Evolutionary conservation across 768 basidiomycete genomes (phyloP).

Genomic region (Mycena latifolia): DNA sequence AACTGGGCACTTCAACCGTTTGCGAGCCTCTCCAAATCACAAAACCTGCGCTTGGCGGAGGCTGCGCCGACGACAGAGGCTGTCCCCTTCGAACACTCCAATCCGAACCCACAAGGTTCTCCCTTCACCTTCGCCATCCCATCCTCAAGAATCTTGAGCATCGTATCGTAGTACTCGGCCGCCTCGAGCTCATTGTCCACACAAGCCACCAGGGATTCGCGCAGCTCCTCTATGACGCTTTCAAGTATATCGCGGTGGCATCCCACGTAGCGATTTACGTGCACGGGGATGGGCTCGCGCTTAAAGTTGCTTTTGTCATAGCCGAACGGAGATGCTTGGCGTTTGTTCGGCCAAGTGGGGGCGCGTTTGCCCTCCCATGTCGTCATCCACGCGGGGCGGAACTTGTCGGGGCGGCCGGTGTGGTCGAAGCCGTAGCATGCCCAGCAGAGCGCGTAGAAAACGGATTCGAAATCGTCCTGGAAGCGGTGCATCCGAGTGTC

Average conservation of each 20-base stretch:
- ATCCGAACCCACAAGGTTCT: conserved; percentile 1
- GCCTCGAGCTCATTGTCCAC: not conserved
- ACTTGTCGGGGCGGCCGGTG: conserved; percentile 21
- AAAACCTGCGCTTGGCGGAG: not conserved
- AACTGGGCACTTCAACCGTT: too few relatives aligned
- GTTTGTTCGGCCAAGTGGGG: too few relatives aligned
- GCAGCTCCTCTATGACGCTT: conserved; percentile 14
- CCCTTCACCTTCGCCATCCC: not conserved
- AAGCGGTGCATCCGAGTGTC: not conserved
- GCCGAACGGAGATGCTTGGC: too few relatives aligned
- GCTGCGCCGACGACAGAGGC: not conserved
- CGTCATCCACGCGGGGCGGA: conserved; percentile 18
- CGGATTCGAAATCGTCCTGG: conserved; percentile 19
- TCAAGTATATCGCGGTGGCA: conserved; percentile 28
- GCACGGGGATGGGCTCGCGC: not conserved
- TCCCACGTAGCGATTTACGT: conserved; percentile 28
- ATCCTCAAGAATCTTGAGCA: conserved; percentile 2
- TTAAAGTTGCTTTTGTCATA: not conserved
- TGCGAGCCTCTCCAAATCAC: too few relatives aligned
- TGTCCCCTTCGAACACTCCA: conserved; percentile 7
- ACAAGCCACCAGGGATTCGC: not conserved
- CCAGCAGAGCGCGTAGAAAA: conserved; percentile 31
- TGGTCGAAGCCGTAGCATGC: conserved; percentile 30
- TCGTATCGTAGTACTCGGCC: not conserved
- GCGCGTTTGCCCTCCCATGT: not conserved